A percentile compares a stretch with the other conserved stretches of the same genome.
phyloP scores from a whole-genome alignment of 2,329 filamentous ascomycete species.

The Diaporthe humulicola region DNA sequence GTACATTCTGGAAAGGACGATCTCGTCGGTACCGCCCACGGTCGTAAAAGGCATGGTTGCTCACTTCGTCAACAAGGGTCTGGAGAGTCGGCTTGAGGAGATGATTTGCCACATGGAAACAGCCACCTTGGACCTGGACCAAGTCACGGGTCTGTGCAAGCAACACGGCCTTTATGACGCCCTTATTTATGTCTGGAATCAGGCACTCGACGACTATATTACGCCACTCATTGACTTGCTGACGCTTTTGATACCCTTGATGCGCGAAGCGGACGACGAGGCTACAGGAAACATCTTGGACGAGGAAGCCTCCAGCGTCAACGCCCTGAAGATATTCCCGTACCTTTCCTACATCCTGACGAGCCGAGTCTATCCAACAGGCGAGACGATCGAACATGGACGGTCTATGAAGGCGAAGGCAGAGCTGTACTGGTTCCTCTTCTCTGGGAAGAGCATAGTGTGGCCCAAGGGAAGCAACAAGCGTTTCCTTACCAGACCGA shows the following conservation, averaged over 20 bases:
- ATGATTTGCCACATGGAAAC: conserved; percentile 95
- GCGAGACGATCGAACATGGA: conserved; percentile 78
- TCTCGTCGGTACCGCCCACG: conserved; percentile 82
- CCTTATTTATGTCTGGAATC: conserved; percentile 96
- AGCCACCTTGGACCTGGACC: conserved; percentile 90
- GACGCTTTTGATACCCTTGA: conserved; percentile 72
- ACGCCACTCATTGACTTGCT: conserved; percentile 90
- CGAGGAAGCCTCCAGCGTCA: conserved; percentile 73
- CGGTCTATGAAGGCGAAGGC: conserved; percentile 83
- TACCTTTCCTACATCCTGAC: conserved; percentile 95
- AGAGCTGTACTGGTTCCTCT: conserved; percentile 92
- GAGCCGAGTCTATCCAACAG: conserved; percentile 91
- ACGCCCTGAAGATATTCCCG: conserved; percentile 92
- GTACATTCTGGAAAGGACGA: conserved; percentile 83
- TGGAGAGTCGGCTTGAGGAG: conserved; percentile 86
- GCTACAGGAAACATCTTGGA: conserved; percentile 68
- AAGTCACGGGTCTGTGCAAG: conserved; percentile 91
- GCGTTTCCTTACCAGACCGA: conserved; percentile 71
- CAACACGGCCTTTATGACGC: conserved; percentile 94
- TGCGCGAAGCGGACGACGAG: conserved; percentile 66
- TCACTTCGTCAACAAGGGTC: conserved; percentile 82
- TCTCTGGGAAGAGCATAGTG: conserved; percentile 82
- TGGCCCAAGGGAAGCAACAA: conserved; percentile 79
- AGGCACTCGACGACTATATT: conserved; percentile 88
- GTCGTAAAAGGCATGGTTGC: conserved; percentile 89